Conservation (phyloP, 306 rosid species). For the Styphnolobium japonicum region DNA sequence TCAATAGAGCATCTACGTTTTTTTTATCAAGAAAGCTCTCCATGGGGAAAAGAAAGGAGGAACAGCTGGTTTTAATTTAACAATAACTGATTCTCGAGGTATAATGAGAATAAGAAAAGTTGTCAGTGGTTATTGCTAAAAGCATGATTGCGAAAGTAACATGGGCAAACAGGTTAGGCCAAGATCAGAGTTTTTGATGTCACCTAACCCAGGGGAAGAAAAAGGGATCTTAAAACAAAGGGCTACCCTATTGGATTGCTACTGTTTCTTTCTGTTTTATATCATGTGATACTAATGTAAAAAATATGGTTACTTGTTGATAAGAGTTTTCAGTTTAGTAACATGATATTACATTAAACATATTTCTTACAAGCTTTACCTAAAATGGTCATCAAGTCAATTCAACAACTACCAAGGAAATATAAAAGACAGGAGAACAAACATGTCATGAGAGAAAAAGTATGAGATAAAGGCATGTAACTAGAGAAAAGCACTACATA, state of each 20-base stretch:
- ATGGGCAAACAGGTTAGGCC: not conserved
- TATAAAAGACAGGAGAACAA: not conserved
- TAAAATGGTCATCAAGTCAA: not conserved
- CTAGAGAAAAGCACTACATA: not conserved
- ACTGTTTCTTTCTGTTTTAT: not conserved
- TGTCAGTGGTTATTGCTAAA: not conserved
- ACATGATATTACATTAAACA: not conserved
- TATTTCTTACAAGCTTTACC: not conserved
- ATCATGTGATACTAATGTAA: not conserved
- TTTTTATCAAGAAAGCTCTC: not conserved
- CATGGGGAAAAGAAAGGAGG: not conserved
- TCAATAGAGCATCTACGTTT: not conserved
- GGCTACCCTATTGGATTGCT: not conserved
- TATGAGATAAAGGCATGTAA: not conserved
- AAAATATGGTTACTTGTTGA: not conserved
- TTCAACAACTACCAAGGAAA: not conserved
- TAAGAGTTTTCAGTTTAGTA: conserved; percentile 4
- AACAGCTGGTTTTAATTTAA: not conserved
- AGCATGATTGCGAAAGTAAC: not conserved
- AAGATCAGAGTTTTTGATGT: not conserved
- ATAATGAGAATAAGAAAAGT: not conserved
- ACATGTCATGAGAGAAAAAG: not conserved
- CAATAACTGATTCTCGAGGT: not conserved
- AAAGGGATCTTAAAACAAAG: not conserved
- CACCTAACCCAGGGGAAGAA: not conserved